A percentile compares a stretch with the other conserved stretches of the same genome.
phyloP scores from a whole-genome alignment of 1,284 basidiomycete genomes.

The Rhodotorula sp. region DNA sequence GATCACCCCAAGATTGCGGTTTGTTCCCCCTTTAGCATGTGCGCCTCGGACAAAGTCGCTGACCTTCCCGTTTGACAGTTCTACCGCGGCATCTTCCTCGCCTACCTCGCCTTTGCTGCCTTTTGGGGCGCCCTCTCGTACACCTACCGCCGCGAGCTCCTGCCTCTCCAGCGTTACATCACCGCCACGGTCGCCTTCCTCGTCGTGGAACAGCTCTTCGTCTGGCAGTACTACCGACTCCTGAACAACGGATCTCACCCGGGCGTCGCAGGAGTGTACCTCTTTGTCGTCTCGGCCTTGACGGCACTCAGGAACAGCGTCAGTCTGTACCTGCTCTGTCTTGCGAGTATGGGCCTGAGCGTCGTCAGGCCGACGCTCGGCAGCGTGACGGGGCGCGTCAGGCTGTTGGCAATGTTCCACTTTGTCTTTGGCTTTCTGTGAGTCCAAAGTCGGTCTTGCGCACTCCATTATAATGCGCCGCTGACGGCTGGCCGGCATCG shows the following conservation, averaged over 20 bases:
- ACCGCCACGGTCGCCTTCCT: conserved; percentile 87
- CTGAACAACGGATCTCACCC: conserved; percentile 82
- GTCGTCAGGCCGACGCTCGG: conserved; percentile 61
- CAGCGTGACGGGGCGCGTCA: conserved; percentile 72
- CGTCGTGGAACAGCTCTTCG: conserved; percentile 88
- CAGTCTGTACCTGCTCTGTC: conserved; percentile 90
- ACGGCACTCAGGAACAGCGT: conserved; percentile 91
- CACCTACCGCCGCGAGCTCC: conserved; percentile 70
- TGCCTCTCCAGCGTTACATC: conserved; percentile 90
- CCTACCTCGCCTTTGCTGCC: conserved; percentile 67
- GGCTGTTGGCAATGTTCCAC: conserved; percentile 73
- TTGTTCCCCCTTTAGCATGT: too few species aligned
- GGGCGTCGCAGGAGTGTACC: conserved; percentile 62
- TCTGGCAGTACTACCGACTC: conserved; percentile 85
- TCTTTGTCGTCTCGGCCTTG: conserved; percentile 84
- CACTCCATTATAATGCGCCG: neutral
- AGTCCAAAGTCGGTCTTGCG: conserved; percentile 23
- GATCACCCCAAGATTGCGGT: conserved; percentile 99
- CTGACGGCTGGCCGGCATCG: neutral
- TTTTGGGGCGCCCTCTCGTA: conserved; percentile 85
- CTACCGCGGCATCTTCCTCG: conserved; percentile 77
- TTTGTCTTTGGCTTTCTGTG: conserved; percentile 86
- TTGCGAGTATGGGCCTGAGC: conserved; percentile 59
- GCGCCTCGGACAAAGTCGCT: neutral
- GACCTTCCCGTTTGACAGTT: conserved; percentile 59